Evolutionary conservation across 2,329 filamentous ascomycete genomes (phyloP), one percentile per base, ranked within the genome.

Genomic region (Albifimbria verrucaria): DNA sequence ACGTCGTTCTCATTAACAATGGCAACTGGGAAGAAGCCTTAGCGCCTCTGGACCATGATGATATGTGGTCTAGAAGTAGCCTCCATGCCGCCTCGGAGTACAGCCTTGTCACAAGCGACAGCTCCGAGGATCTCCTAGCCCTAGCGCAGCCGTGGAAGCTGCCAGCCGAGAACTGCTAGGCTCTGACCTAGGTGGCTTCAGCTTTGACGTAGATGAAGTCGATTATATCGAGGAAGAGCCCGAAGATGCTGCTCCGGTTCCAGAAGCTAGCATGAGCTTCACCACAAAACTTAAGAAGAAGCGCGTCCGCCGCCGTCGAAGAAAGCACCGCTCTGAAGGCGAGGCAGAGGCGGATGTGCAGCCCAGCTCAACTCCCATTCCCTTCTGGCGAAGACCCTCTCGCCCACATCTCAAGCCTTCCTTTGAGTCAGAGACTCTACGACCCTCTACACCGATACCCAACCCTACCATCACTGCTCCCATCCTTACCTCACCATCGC

Each of bases 21-120:
- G 90, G 88, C 24, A 87, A 78, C 53, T 96, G 90, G 90, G 88
- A 94, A 54, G 87, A 92, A 25, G 90, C 90, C 0, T 79, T 96
- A n/a, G 82, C 85, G 39, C 88, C 89, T 2, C 73, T 95, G 52
- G 68, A 75, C 57, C 71, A 62, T 57, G 73, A 66, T 62, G 76
- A 68, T 57, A 72, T 60, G n/a, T 73, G 70, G 70, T 68, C 66
- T 23, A 63, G 63, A 45, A 68, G 63, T 55, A 68, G 63, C 47
- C 36, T 62, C 36, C 45, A 58, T 32, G 57, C 62, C 2, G 56
- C 63, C n/a, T 66, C 65, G 12, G 62, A 68, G 52, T 64, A 65
- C 50, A 68, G 69, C 55, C 58, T 69, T 17, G 66, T 72, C 23
- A 66, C 66, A 3, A 64, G 62, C 26, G 65, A 68, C 21, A 67